A percentile compares a stretch with the other conserved stretches of the same genome.
Conservation (phyloP, 2,329 filamentous ascomycete genomes). For the Zymoseptoria crescenta region DNA sequence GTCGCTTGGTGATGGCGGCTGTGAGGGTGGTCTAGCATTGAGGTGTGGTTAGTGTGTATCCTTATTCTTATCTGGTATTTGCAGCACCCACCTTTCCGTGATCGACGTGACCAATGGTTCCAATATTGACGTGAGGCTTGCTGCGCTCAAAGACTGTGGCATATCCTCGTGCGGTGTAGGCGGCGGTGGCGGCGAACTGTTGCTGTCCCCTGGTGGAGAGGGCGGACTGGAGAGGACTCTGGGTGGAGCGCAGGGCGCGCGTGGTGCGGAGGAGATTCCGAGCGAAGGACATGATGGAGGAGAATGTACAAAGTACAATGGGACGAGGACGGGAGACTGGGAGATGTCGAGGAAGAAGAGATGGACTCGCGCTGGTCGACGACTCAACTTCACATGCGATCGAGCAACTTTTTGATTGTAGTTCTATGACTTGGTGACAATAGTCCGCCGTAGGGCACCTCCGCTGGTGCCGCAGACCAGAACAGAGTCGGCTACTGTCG, state of each 20-base stretch:
- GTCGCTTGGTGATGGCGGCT: slow-evolving; percentile 96
- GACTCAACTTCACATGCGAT: neutral
- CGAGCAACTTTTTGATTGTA: neutral
- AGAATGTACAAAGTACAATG: slow-evolving; percentile 3
- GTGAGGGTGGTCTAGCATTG: slow-evolving; percentile 78
- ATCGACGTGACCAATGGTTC: slow-evolving; percentile 99
- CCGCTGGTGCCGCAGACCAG: neutral
- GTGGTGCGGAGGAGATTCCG: slow-evolving; percentile 78
- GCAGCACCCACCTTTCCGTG: slow-evolving; percentile 73
- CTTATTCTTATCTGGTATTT: slow-evolving; percentile 18
- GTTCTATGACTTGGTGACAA: neutral
- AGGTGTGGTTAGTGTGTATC: neutral
- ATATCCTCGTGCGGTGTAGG: slow-evolving; percentile 41
- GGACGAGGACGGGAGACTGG: too few species aligned
- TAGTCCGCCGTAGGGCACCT: neutral
- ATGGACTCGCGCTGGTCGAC: neutral
- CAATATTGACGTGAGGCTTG: slow-evolving; percentile 98
- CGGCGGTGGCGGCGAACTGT: slow-evolving; percentile 56
- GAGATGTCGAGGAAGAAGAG: neutral
- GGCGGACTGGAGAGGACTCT: slow-evolving; percentile 70
- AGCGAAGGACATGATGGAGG: slow-evolving; percentile 62
- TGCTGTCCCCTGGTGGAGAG: slow-evolving; percentile 55
- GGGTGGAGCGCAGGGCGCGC: slow-evolving; percentile 60
- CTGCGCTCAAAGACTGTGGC: slow-evolving; percentile 68
- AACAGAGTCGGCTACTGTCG: neutral